A percentile compares a stretch with the other conserved stretches of the same genome.
phyloP scores from a whole-genome alignment of 2,329 filamentous ascomycete species.

The Neonectria ditissima region DNA sequence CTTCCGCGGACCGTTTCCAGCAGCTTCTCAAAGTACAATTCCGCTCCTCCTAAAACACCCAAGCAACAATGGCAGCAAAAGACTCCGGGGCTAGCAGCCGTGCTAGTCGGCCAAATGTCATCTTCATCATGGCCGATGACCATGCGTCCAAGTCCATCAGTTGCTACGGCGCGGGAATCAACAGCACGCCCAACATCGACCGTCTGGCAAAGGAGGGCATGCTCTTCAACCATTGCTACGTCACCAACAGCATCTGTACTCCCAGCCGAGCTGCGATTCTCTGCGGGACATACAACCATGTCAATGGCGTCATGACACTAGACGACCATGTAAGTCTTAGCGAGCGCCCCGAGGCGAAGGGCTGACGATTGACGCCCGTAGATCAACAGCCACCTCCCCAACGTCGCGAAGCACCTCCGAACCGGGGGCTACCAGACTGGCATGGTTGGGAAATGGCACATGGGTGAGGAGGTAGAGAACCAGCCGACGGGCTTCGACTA shows the following conservation, averaged over 20 bases:
- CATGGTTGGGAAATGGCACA: conserved; percentile 67
- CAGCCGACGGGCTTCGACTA: conserved; percentile 64
- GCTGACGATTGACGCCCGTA: neutral
- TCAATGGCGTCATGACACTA: conserved; percentile 64
- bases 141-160: conserved; percentile 64
- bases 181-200: conserved; percentile 64
- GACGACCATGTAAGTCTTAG: conserved; percentile 48
- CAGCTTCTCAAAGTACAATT: neutral
- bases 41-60: neutral
- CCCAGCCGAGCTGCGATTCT: conserved; percentile 63
- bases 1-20: neutral
- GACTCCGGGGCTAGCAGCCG: neutral
- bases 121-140: conserved; percentile 68
- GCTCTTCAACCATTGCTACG: conserved; percentile 65
- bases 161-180: conserved; percentile 63
- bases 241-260: conserved; percentile 66
- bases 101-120: conserved; percentile 39
- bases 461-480: conserved; percentile 60
- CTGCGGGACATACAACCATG: conserved; percentile 64
- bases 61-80: conserved; percentile 20
- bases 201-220: conserved; percentile 62
- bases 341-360: neutral
- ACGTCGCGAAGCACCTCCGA: conserved; percentile 63
- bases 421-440: conserved; percentile 61
- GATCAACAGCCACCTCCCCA: conserved; percentile 63